Base-by-base conservation (phyloP, 768 basidiomycete genomes). In the Termitomyces sp. region DNA sequence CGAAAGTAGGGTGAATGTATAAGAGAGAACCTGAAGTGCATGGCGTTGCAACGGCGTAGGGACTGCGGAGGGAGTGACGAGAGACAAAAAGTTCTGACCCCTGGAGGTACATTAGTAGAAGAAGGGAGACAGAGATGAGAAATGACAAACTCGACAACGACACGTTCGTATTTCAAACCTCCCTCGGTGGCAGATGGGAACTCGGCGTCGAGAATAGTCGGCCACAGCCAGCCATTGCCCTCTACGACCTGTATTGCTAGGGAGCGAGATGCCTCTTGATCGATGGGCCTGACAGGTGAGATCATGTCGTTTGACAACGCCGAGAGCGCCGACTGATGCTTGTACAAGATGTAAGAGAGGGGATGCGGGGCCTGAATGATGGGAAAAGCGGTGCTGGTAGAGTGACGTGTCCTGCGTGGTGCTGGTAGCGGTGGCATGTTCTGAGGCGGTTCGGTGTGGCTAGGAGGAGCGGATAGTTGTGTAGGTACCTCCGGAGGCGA, bases 21-120 rank as follows among this genome's bases (percentile, higher is more conserved):
- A 74, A 36, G 83, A 78, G 5, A 90, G 76, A 16, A 89, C 79
- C 55, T 81, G 77, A 45, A 90, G 72, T 3, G 88, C 86, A 65
- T 88, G 87, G 13, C 72, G 62, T 66, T 91, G 89, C 42, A 75
- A 65, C n/a, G 80, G 70, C 31, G 82, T 85, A 2, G 88, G 86
- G 47, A 65, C 68, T 33, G 70, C 77, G 39, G 70, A 69, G 22
- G 79, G 73, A 15, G 77, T 75, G 3, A 62, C 59, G 28, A 90
- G 76, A 28, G 76, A 75, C 24, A 90, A 76, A 66, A 82, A 90
- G 1, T 75, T 66, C 52, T 81, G 72, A 5, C 77, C 78, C 33
- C 85, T 86, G 55, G 2, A 53, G 54, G n/a, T 49, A 34, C 47
- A 63, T 55, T 64, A 62, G 58, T 34, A 52, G 18, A 34, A 15